These are phyloP conservation scores for Sugiyamaella americana DNA, from an alignment of 805 yeast species.

Conservation along the genomic window DNA sequence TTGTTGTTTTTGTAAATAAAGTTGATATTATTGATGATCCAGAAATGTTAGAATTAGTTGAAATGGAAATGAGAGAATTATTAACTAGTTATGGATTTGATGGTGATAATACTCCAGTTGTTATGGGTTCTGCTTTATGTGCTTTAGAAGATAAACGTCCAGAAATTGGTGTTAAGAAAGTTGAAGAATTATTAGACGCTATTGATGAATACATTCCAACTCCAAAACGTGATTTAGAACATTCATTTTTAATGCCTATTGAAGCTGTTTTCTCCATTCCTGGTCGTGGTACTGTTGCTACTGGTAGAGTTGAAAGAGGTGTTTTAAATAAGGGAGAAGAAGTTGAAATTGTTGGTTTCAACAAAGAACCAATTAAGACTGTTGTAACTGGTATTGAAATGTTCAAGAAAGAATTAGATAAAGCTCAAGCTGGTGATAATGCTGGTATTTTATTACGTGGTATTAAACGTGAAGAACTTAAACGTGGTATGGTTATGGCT, in stretches of 20 bases:
- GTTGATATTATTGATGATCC: slow-evolving; percentile 97
- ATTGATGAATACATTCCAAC: slow-evolving; percentile 95
- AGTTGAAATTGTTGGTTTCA: slow-evolving; percentile 92
- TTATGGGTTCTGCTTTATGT: slow-evolving; percentile 98
- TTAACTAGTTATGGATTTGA: slow-evolving; percentile 88
- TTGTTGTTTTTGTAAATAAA: slow-evolving; percentile 97
- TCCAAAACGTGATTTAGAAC: slow-evolving; percentile 91
- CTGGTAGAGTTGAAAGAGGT: slow-evolving; percentile 99
- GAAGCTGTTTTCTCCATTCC: slow-evolving; percentile 97
- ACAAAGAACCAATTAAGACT: slow-evolving; percentile 81
- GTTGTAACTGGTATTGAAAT: slow-evolving; percentile 98
- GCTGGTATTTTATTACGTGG: slow-evolving; percentile 97
- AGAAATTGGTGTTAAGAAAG: slow-evolving; percentile 86
- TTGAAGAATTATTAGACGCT: slow-evolving; percentile 77
- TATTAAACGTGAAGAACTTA: slow-evolving; percentile 93
- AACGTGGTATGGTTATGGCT: slow-evolving; percentile 96
- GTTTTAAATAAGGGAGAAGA: slow-evolving; percentile 96
- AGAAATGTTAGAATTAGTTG: slow-evolving; percentile 98
- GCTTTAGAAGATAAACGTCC: slow-evolving; percentile 85
- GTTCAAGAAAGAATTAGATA: slow-evolving; percentile 98
- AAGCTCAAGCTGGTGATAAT: slow-evolving; percentile 98
- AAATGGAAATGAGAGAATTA: slow-evolving; percentile 99
- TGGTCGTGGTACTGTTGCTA: slow-evolving; percentile 99
- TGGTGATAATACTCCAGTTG: slow-evolving; percentile 96
- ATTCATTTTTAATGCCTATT: slow-evolving; percentile 94